These are phyloP conservation scores for Opeltia flavorubescens DNA, from an alignment of 495 filamentous ascomycete species.

Conservation along the genomic window DNA sequence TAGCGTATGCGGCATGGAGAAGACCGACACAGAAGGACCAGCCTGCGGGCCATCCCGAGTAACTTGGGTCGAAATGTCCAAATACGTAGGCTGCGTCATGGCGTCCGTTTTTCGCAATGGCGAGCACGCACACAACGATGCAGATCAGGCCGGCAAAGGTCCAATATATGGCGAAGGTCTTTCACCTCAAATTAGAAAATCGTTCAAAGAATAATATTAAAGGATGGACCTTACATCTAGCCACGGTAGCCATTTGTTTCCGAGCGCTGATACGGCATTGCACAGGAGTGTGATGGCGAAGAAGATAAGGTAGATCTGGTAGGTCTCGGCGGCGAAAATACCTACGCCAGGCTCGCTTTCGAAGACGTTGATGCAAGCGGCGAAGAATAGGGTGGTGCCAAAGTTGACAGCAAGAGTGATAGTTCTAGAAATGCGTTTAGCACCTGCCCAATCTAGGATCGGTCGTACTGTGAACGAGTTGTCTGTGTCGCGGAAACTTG, in stretches of 20 bases:
- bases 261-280: background rate
- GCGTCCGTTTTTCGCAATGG: background rate
- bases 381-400: constrained; percentile 31
- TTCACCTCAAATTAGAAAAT: no score
- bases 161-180: background rate
- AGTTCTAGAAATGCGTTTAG: no score
- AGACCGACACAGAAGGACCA: constrained; percentile 40
- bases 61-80: background rate
- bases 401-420: constrained; percentile 58
- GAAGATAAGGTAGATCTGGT: constrained; percentile 26
- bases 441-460: no score
- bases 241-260: background rate
- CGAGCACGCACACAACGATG: background rate
- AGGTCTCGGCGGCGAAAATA: background rate
- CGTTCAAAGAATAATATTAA: no score
- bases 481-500: no score
- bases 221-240: no score
- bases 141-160: background rate
- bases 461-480: no score
- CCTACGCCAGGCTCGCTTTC: background rate
- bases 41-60: constrained; percentile 16
- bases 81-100: background rate
- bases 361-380: background rate
- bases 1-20: constrained; percentile 35
- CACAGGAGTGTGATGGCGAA: background rate